These are phyloP conservation scores for Peniophora sp. DNA, from an alignment of 1,284 basidiomycete genomes.

Conservation along the genomic window DNA sequence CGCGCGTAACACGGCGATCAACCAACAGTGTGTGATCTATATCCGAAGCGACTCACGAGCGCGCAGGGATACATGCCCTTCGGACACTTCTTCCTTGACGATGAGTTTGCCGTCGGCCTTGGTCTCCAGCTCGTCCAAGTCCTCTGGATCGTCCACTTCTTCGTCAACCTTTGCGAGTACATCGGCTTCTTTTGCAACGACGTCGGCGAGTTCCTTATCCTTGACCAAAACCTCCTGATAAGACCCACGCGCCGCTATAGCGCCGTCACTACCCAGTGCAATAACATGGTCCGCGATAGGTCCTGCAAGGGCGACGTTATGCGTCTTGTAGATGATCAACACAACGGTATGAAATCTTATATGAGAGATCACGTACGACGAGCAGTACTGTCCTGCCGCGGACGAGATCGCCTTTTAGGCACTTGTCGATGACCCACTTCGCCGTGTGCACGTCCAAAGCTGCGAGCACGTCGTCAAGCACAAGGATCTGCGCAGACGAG, in stretches of 20 bases:
- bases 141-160: conserved; percentile 21
- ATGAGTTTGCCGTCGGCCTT: conserved; percentile 37
- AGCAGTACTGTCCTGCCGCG: conserved; percentile 64
- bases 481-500: conserved; percentile 49
- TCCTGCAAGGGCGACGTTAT: conserved; percentile 55
- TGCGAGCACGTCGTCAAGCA: conserved; percentile 59
- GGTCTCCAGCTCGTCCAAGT: conserved; percentile 5
- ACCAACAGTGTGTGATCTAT: too few relatives aligned
- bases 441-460: conserved; percentile 61
- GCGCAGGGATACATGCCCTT: conserved; percentile 45
- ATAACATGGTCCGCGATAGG: conserved; percentile 64
- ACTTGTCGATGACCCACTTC: conserved; percentile 72
- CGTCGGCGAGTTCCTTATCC: conserved; percentile 26
- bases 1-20: not conserved
- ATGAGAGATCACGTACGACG: conserved; percentile 55
- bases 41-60: conserved; percentile 30
- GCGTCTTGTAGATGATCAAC: conserved; percentile 29
- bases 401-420: conserved; percentile 63
- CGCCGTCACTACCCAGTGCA: conserved; percentile 45
- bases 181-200: conserved; percentile 32
- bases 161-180: conserved; percentile 23
- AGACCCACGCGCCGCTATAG: conserved; percentile 37
- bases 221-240: conserved; percentile 34
- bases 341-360: too few relatives aligned
- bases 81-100: conserved; percentile 50